These are phyloP conservation scores for Pichia cactophila DNA, from an alignment of 1,139 yeast species.

Conservation along the genomic window DNA sequence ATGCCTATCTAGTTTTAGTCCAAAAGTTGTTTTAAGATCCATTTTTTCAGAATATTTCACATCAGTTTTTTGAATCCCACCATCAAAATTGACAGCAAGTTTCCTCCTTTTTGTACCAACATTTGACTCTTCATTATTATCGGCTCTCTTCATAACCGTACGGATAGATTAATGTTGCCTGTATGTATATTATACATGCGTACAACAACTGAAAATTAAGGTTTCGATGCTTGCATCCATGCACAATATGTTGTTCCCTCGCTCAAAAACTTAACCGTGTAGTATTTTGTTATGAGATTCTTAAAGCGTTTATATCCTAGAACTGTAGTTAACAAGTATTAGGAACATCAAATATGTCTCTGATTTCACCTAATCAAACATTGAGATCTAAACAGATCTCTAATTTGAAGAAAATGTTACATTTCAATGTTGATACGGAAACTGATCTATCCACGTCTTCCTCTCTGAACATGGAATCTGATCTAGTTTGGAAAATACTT, in stretches of 20 bases:
- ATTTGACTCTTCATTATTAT: not conserved
- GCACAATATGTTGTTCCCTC: not conserved
- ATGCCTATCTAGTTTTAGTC: not conserved
- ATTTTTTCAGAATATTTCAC: conserved; percentile 13
- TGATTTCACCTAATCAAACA: conserved; percentile 13
- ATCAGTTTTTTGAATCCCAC: not conserved
- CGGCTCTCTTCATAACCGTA: not conserved
- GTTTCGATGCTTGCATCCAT: no score
- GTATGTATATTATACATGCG: no score
- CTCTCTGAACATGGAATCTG: conserved; percentile 37
- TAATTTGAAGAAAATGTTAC: conserved; percentile 63
- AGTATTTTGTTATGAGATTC: not conserved
- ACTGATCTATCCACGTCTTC: conserved; percentile 40
- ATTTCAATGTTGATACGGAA: conserved; percentile 61
- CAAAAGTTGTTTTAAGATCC: conserved; percentile 5
- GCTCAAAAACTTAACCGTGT: not conserved
- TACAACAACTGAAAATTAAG: no score
- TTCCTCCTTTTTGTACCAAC: not conserved
- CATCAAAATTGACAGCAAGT: not conserved
- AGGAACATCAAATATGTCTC: conserved; percentile 12
- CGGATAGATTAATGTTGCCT: no score
- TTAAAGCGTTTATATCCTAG: no score
- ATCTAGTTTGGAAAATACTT: conserved; percentile 86
- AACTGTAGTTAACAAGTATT: not conserved
- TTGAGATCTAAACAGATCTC: conserved; percentile 25